These are phyloP conservation scores for Mortierella sp. DNA, from an alignment of 371 early-diverging fungal genomes.

Conservation along the genomic window DNA sequence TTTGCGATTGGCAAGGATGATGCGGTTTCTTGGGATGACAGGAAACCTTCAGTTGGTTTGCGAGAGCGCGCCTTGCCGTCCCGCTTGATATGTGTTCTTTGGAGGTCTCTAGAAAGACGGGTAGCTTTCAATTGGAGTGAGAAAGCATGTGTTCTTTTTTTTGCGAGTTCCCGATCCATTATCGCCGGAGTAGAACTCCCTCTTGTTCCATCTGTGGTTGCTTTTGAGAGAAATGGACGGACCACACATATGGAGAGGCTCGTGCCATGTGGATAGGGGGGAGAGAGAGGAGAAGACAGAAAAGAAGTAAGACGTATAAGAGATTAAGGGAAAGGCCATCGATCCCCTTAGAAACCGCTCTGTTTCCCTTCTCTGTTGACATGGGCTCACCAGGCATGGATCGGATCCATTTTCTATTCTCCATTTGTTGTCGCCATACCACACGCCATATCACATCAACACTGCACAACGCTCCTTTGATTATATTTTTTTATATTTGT, in stretches of 20 bases:
- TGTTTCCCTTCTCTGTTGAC: background rate
- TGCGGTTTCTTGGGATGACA: background rate
- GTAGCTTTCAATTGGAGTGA: too few relatives aligned
- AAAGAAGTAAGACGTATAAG: background rate
- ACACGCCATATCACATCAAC: background rate
- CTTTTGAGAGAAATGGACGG: background rate
- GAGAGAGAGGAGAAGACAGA: background rate
- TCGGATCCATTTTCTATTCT: background rate
- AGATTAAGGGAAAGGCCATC: background rate
- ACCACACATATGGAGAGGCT: background rate
- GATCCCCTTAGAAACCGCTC: background rate
- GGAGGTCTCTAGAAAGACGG: too few relatives aligned
- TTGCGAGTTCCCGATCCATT: background rate
- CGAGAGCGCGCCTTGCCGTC: too few relatives aligned
- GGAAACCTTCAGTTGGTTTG: too few relatives aligned
- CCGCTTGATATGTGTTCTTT: too few relatives aligned
- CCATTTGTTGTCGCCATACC: background rate
- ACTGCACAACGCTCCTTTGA: background rate
- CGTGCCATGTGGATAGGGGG: constrained; percentile 6
- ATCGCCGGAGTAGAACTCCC: background rate
- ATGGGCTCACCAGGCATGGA: constrained; percentile 3
- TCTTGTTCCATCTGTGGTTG: background rate
- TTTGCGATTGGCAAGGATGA: background rate
- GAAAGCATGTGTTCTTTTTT: too few relatives aligned
- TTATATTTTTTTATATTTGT: background rate